A percentile compares a stretch with the other conserved stretches of the same genome.
These are phyloP conservation scores for Colletotrichum costaricense DNA, from an alignment of 2,329 filamentous ascomycete genomes.

Conservation along the genomic window DNA sequence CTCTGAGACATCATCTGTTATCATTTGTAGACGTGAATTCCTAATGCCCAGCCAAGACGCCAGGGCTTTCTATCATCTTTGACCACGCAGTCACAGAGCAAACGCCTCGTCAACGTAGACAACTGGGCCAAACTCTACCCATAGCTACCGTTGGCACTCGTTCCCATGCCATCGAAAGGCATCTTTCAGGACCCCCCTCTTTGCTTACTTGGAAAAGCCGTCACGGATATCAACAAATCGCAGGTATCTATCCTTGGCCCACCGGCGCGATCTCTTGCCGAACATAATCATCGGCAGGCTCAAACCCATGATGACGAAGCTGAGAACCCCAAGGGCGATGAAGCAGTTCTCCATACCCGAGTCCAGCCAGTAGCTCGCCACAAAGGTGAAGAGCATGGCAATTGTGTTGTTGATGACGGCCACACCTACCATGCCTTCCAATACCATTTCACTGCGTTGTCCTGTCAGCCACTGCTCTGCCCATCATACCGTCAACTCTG, in stretches of 20 bases:
- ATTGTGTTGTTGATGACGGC: slow-evolving; percentile 68
- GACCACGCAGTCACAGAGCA: too few species aligned
- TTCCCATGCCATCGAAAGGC: not conserved
- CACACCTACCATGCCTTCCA: slow-evolving; percentile 69
- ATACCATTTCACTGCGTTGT: slow-evolving; percentile 56
- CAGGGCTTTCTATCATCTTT: too few species aligned
- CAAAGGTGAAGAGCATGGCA: slow-evolving; percentile 65
- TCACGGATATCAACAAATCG: slow-evolving; percentile 61
- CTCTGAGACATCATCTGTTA: too few species aligned
- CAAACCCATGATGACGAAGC: slow-evolving; percentile 61
- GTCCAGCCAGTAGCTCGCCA: slow-evolving; percentile 60
- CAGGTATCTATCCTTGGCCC: slow-evolving; percentile 58
- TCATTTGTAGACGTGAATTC: too few species aligned
- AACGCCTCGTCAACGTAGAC: too few species aligned
- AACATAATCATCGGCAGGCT: slow-evolving; percentile 66
- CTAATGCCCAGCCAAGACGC: too few species aligned
- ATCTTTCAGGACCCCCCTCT: not conserved
- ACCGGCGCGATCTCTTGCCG: slow-evolving; percentile 60
- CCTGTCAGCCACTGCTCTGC: not conserved
- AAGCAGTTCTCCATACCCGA: slow-evolving; percentile 59
- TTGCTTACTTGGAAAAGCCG: slow-evolving; percentile 39
- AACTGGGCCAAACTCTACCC: too few species aligned
- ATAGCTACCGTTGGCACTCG: not conserved
- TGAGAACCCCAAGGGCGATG: slow-evolving; percentile 62
- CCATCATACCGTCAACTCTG: too few species aligned